phyloP scores from a whole-genome alignment of 2,329 filamentous ascomycete genomes.

The Claviceps arundinis region DNA sequence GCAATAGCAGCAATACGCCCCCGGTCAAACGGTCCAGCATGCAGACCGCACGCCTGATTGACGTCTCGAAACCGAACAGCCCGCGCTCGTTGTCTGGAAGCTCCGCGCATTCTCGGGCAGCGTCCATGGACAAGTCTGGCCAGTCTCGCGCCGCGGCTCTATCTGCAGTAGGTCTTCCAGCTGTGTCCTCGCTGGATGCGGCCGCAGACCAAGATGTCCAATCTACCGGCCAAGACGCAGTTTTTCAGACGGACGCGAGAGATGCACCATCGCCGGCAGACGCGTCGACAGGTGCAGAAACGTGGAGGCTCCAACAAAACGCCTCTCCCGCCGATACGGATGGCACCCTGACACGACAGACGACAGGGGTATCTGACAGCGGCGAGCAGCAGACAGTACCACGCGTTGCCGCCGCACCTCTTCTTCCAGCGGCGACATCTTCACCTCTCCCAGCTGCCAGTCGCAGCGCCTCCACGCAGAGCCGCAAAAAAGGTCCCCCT shows the following conservation, averaged over 20 bases:
- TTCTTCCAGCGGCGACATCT: no score
- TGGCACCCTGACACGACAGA: not conserved
- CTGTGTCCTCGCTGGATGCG: conserved; percentile 22
- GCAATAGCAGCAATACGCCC: conserved; percentile 26
- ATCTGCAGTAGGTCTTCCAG: conserved; percentile 27
- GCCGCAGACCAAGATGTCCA: conserved; percentile 18
- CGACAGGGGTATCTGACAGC: no score
- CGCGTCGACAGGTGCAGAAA: not conserved
- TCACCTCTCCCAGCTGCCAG: not conserved
- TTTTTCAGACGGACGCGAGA: not conserved
- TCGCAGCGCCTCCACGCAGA: not conserved
- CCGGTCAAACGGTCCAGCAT: conserved; percentile 32
- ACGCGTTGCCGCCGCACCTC: not conserved
- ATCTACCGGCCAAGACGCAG: not conserved
- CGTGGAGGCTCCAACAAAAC: not conserved
- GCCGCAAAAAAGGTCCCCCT: not conserved
- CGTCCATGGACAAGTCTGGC: conserved; percentile 32
- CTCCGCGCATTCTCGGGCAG: conserved; percentile 34
- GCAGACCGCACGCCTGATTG: conserved; percentile 44
- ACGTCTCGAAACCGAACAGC: conserved; percentile 39
- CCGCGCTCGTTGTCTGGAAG: conserved; percentile 32
- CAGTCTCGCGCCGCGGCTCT: conserved; percentile 27
- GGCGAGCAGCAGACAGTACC: not conserved
- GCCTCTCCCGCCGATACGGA: conserved; percentile 1
- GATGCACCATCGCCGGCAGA: not conserved